These are phyloP conservation scores for Citrus unshiu DNA, from an alignment of 345 rosid genomes.

Conservation along the genomic window DNA sequence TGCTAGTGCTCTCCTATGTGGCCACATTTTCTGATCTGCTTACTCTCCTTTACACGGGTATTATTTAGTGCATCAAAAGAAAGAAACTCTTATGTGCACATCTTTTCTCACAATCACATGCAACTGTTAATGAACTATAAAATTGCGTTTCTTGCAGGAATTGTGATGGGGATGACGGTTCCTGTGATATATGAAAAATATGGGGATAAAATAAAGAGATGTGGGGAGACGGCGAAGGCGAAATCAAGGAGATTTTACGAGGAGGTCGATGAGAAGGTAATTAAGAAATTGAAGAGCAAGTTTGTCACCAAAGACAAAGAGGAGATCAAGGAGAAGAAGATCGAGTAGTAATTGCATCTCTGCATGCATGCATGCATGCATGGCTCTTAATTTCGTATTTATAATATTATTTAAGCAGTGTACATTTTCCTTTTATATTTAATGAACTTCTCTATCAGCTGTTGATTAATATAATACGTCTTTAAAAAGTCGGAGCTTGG, in stretches of 20 bases:
- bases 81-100: too few species aligned
- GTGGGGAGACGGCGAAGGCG: slow-evolving; percentile 13
- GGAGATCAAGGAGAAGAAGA: slow-evolving; percentile 23
- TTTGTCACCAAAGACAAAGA: background rate
- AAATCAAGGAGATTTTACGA: slow-evolving; percentile 17
- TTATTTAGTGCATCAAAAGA: too few species aligned
- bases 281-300: slow-evolving; percentile 24
- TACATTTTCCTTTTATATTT: background rate
- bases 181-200: slow-evolving; percentile 30
- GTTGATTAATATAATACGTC: background rate
- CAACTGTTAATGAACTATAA: too few species aligned
- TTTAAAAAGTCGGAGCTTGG: too few species aligned
- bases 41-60: slow-evolving; percentile 31
- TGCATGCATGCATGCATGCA: background rate
- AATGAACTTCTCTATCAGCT: background rate
- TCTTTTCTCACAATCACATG: too few species aligned
- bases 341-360: slow-evolving; percentile 5
- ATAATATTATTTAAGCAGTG: background rate
- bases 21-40: slow-evolving; percentile 28
- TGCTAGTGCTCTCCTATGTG: slow-evolving; percentile 31
- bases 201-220: slow-evolving; percentile 25
- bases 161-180: slow-evolving; percentile 26
- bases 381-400: background rate
- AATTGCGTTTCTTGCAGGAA: slow-evolving; percentile 16
- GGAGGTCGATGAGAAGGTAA: slow-evolving; percentile 24